A percentile compares a stretch with the other conserved stretches of the same genome.
Evolutionary conservation across 2,329 filamentous ascomycete species (phyloP).

Genomic region (Purpureocillium takamizusanense): DNA sequence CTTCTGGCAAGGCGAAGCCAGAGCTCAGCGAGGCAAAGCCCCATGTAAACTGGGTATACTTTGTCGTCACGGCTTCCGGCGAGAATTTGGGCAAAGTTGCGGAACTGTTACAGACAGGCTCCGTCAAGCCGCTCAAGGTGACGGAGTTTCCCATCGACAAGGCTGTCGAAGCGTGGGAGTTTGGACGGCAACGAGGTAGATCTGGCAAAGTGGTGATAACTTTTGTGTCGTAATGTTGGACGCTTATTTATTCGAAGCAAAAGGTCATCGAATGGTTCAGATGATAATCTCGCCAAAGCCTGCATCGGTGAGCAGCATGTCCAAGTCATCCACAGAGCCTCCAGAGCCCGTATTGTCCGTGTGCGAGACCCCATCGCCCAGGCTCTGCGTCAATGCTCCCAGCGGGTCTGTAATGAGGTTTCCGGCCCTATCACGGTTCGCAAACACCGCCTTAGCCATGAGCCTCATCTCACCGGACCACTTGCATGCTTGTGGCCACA

Average conservation of each 20-base stretch:
- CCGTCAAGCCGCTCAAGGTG: slow-evolving; percentile 11
- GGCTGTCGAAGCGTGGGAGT: slow-evolving; percentile 16
- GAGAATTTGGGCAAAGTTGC: slow-evolving; percentile 10
- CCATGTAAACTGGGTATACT: slow-evolving; percentile 16
- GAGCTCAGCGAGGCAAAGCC: slow-evolving; percentile 10
- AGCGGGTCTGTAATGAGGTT: neutral
- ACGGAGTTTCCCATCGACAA: slow-evolving; percentile 12
- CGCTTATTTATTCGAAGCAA: too few species aligned
- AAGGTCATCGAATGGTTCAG: too few species aligned
- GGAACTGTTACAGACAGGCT: slow-evolving; percentile 12
- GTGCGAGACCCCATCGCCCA: too few species aligned
- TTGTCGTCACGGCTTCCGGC: slow-evolving; percentile 15
- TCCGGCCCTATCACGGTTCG: neutral
- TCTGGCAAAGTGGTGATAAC: slow-evolving; percentile 17
- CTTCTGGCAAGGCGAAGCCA: slow-evolving; percentile 12
- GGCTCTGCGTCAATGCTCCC: neutral
- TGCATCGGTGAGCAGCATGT: too few species aligned
- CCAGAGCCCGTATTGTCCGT: too few species aligned
- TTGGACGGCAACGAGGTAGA: slow-evolving; percentile 11
- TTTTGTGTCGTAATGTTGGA: slow-evolving; percentile 7
- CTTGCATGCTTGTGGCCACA: slow-evolving; percentile 9
- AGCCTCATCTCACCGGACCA: slow-evolving; percentile 8
- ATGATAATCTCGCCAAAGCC: too few species aligned
- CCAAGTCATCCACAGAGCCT: too few species aligned
- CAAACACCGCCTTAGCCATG: slow-evolving; percentile 8